phyloP scores from a whole-genome alignment of 768 basidiomycete genomes.

The Collybiopsis confluens region DNA sequence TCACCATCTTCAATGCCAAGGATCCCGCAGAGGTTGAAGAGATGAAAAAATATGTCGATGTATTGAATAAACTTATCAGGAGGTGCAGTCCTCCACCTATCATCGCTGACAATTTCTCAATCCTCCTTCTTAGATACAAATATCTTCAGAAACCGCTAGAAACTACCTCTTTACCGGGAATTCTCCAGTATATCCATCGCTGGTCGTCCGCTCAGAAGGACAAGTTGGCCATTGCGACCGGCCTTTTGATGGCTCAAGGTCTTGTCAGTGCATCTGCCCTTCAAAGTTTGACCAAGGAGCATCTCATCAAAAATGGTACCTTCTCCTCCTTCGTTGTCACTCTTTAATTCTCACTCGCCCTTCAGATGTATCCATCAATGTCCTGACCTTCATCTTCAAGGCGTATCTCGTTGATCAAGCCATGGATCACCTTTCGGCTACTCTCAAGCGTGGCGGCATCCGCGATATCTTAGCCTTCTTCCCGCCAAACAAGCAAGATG shows the following conservation, averaged over 20 bases:
- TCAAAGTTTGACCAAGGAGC: slow-evolving; percentile 83
- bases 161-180: slow-evolving; percentile 71
- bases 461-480: slow-evolving; percentile 87
- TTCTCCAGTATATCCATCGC: slow-evolving; percentile 86
- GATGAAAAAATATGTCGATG: slow-evolving; percentile 90
- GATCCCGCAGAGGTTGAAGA: slow-evolving; percentile 78
- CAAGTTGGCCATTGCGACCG: slow-evolving; percentile 78
- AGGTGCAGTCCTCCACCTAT: slow-evolving; percentile 45
- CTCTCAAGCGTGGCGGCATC: slow-evolving; percentile 82
- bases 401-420: slow-evolving; percentile 77
- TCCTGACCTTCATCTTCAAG: slow-evolving; percentile 76
- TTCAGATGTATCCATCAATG: slow-evolving; percentile 70
- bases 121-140: slow-evolving; percentile 68
- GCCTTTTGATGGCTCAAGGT: slow-evolving; percentile 80
- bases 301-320: slow-evolving; percentile 90
- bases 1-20: slow-evolving; percentile 81
- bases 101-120: not conserved
- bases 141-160: slow-evolving; percentile 98
- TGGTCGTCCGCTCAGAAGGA: slow-evolving; percentile 76
- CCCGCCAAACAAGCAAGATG: slow-evolving; percentile 76
- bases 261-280: slow-evolving; percentile 76
- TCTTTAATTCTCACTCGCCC: slow-evolving; percentile 4
- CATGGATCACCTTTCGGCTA: slow-evolving; percentile 82
- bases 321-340: not conserved
- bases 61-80: slow-evolving; percentile 93